Evolutionary conservation across 2,329 filamentous ascomycete genomes (phyloP).

Genomic region (Trichoderma hamatum): DNA sequence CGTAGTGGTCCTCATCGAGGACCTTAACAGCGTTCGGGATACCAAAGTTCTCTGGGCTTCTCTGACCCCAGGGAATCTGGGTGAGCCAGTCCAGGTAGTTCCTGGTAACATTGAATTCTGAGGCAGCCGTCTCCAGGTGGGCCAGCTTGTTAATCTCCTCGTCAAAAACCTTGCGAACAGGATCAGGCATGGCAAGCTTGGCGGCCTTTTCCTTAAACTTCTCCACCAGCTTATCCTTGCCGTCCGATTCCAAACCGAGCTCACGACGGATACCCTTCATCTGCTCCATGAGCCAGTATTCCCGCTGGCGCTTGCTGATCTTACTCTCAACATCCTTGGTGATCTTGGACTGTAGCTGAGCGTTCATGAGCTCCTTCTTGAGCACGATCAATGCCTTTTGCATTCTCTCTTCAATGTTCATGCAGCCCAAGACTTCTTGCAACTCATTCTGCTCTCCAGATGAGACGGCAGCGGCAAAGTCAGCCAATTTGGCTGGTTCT

Average conservation of each 20-base stretch:
- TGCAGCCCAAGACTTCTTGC: constrained; percentile 84
- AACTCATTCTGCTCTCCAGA: constrained; percentile 89
- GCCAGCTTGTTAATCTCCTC: constrained; percentile 97
- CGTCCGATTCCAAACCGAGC: constrained; percentile 93
- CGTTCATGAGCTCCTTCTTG: constrained; percentile 99
- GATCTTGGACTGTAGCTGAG: constrained; percentile 94
- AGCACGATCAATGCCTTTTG: constrained; percentile 89
- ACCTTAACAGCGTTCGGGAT: constrained; percentile 90
- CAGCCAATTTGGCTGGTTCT: constrained; percentile 91
- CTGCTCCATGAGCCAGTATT: constrained; percentile 99
- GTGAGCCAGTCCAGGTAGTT: constrained; percentile 99
- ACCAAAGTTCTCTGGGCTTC: constrained; percentile 94
- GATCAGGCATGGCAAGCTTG: constrained; percentile 95
- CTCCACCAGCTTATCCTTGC: constrained; percentile 96
- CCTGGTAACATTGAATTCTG: constrained; percentile 96
- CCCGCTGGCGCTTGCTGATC: constrained; percentile 94
- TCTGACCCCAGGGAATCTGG: constrained; percentile 95
- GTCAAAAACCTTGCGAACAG: constrained; percentile 95
- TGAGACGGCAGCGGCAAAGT: constrained; percentile 97
- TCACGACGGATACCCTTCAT: constrained; percentile 98
- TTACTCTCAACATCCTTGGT: constrained; percentile 97
- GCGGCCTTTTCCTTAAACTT: constrained; percentile 95
- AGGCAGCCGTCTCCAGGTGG: constrained; percentile 91
- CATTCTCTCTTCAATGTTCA: constrained; percentile 90
- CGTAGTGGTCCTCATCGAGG: constrained; percentile 94